phyloP scores from a whole-genome alignment of 768 basidiomycete genomes.

The Boletus eberwhitei region DNA sequence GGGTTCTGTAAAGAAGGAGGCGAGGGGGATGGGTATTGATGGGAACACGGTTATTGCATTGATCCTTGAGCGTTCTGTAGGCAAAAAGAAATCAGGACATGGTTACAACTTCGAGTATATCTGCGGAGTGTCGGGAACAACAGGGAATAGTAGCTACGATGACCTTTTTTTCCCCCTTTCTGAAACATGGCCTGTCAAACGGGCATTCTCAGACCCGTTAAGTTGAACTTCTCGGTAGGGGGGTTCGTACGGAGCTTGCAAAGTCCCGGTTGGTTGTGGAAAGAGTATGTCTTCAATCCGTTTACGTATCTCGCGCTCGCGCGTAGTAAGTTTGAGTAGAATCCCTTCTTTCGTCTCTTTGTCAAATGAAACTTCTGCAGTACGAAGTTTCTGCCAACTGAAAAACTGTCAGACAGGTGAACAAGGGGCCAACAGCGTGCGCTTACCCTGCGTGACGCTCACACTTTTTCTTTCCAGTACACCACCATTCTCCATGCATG shows the following conservation, averaged over 20 bases:
- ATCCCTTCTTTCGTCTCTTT: conserved; percentile 72
- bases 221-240: conserved; percentile 35
- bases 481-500: conserved; percentile 68
- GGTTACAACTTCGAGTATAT: conserved; percentile 18
- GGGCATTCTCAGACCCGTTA: conserved; percentile 45
- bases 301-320: conserved; percentile 76
- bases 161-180: conserved; percentile 63
- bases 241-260: conserved; percentile 32
- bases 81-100: conserved; percentile 4
- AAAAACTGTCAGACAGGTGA: conserved; percentile 7
- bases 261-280: conserved; percentile 39
- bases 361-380: conserved; percentile 69
- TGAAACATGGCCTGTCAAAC: conserved; percentile 37
- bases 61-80: conserved; percentile 2
- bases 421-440: not conserved
- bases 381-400: conserved; percentile 79
- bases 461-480: conserved; percentile 68
- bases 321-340: conserved; percentile 61
- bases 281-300: conserved; percentile 71
- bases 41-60: conserved; percentile 11
- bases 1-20: conserved; percentile 96
- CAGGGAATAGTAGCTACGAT: conserved; percentile 28
- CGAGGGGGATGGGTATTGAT: conserved; percentile 91
- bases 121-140: conserved; percentile 14
- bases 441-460: conserved; percentile 74